phyloP scores from a whole-genome alignment of 2,329 filamentous ascomycete species.

The Aspergillus quadrilineatus region DNA sequence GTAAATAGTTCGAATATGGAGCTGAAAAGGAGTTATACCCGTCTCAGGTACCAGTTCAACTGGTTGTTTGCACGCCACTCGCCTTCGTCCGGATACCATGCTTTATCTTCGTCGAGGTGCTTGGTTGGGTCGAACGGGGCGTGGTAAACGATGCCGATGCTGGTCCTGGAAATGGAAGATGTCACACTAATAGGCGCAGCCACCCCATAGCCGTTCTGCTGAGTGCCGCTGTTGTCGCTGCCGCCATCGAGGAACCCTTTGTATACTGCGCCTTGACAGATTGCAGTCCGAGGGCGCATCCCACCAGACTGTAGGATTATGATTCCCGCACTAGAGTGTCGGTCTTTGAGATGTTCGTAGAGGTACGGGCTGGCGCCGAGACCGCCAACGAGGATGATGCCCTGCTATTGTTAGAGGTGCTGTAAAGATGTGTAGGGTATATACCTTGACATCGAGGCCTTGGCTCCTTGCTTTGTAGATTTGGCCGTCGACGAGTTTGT shows the following conservation, averaged over 20 bases:
- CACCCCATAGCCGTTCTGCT: not conserved
- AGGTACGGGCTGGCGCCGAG: conserved; percentile 8
- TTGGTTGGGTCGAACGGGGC: not conserved
- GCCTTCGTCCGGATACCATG: not conserved
- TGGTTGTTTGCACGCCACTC: not conserved
- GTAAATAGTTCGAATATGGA: not conserved
- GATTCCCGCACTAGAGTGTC: not conserved
- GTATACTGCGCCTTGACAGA: conserved; percentile 2
- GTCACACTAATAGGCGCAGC: conserved; percentile 1
- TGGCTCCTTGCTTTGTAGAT: not conserved
- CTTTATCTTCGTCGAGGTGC: not conserved
- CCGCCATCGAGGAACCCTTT: conserved; percentile 1
- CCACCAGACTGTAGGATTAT: conserved; percentile 1
- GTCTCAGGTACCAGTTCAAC: conserved; percentile 1
- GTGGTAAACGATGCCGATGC: not conserved
- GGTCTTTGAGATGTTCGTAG: conserved; percentile 1
- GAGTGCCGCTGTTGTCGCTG: not conserved
- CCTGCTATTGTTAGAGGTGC: not conserved
- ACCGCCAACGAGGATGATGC: conserved; percentile 7
- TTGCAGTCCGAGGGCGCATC: conserved; percentile 5
- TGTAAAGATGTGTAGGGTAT: not conserved
- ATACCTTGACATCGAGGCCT: conserved; percentile 1
- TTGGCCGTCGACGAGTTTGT: not conserved
- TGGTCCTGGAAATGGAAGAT: conserved; percentile 3
- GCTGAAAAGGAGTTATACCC: not conserved